These are phyloP conservation scores for Pyrenochaeta sp. DNA, from an alignment of 2,329 filamentous ascomycete species.

Conservation along the genomic window DNA sequence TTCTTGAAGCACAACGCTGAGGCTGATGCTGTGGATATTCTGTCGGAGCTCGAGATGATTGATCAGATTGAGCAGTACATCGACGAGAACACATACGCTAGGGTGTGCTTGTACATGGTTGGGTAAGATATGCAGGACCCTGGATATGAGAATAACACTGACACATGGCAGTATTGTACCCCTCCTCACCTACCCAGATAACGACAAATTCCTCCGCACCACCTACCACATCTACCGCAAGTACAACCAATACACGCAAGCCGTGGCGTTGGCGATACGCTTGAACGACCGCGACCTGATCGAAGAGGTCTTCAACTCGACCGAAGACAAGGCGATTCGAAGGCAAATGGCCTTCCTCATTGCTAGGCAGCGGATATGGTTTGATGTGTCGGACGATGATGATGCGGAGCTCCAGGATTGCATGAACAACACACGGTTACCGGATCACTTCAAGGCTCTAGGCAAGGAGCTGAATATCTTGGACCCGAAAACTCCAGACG, in stretches of 20 bases:
- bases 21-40: conserved; percentile 94
- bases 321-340: conserved; percentile 81
- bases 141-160: conserved; percentile 16
- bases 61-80: conserved; percentile 87
- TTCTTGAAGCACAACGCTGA: conserved; percentile 98
- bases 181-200: conserved; percentile 95
- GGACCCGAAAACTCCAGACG: conserved; percentile 95
- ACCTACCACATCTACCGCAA: conserved; percentile 93
- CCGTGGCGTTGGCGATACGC: conserved; percentile 91
- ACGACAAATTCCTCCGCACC: conserved; percentile 91
- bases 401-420: conserved; percentile 81
- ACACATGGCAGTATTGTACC: conserved; percentile 80
- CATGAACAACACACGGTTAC: conserved; percentile 83
- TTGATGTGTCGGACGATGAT: conserved; percentile 75
- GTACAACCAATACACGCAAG: conserved; percentile 92
- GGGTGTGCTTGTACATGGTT: conserved; percentile 97
- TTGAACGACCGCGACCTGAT: conserved; percentile 89
- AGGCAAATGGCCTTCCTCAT: conserved; percentile 95
- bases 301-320: conserved; percentile 78
- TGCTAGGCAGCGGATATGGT: conserved; percentile 85
- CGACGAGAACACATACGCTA: conserved; percentile 90
- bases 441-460: conserved; percentile 91
- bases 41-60: conserved; percentile 98
- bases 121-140: conserved; percentile 52
- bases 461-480: conserved; percentile 97